phyloP scores from a whole-genome alignment of 106 monocot species.

The Alisma plantagoaquatica region DNA sequence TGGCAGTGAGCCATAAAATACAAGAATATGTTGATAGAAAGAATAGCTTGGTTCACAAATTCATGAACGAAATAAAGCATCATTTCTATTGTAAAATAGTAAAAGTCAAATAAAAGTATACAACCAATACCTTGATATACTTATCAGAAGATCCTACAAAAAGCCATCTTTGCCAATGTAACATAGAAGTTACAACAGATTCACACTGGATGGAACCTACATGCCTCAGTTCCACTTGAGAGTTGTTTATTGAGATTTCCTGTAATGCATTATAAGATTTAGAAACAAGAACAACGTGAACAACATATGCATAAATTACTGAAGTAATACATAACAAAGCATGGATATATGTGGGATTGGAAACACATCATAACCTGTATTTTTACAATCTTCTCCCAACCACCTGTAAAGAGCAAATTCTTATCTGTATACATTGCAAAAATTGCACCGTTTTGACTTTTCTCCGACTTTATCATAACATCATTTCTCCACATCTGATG shows the following conservation, averaged over 20 bases:
- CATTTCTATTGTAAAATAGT: too few relatives aligned
- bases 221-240: slow-evolving; percentile 37
- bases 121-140: slow-evolving; percentile 72
- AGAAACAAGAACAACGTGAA: too few relatives aligned
- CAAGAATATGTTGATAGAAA: too few relatives aligned
- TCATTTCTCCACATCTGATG: slow-evolving; percentile 88
- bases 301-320: too few relatives aligned
- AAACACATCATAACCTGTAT: slow-evolving; percentile 43
- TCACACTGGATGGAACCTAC: slow-evolving; percentile 63
- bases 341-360: too few relatives aligned
- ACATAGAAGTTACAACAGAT: slow-evolving; percentile 53
- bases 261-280: too few relatives aligned
- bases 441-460: slow-evolving; percentile 59
- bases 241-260: slow-evolving; percentile 46
- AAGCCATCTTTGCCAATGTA: slow-evolving; percentile 56
- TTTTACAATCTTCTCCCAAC: slow-evolving; percentile 58
- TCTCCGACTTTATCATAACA: slow-evolving; percentile 34
- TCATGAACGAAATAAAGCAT: too few relatives aligned
- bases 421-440: slow-evolving; percentile 49
- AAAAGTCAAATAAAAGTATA: too few relatives aligned
- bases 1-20: too few relatives aligned
- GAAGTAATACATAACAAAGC: too few relatives aligned
- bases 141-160: slow-evolving; percentile 68
- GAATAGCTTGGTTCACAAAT: too few relatives aligned
- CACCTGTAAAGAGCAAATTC: slow-evolving; percentile 65